A percentile compares a stretch with the other conserved stretches of the same genome.
These are phyloP conservation scores for Meyerozyma athensensis DNA, from an alignment of 1,139 yeast genomes.

Conservation along the genomic window DNA sequence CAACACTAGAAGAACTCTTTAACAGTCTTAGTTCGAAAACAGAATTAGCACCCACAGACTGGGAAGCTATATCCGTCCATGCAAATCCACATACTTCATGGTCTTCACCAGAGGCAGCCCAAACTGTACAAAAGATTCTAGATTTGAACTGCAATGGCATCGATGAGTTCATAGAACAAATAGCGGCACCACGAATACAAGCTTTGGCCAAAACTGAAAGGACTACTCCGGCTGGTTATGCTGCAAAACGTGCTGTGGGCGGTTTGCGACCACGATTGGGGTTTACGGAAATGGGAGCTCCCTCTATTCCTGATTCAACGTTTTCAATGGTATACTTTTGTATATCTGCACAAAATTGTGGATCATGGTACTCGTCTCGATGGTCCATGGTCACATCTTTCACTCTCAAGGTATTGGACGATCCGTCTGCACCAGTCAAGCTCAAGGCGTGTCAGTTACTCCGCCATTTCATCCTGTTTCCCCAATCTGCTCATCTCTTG, in stretches of 20 bases:
- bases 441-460: slow-evolving; percentile 38
- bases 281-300: slow-evolving; percentile 18
- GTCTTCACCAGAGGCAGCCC: slow-evolving; percentile 10
- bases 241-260: slow-evolving; percentile 8
- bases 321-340: slow-evolving; percentile 29
- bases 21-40: neutral
- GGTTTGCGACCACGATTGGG: slow-evolving; percentile 29
- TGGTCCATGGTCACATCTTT: slow-evolving; percentile 50
- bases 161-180: slow-evolving; percentile 5
- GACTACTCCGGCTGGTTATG: slow-evolving; percentile 5
- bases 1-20: too few relatives aligned
- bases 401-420: slow-evolving; percentile 46
- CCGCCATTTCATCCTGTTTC: slow-evolving; percentile 18
- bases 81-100: slow-evolving; percentile 29
- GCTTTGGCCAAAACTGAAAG: slow-evolving; percentile 4
- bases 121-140: neutral
- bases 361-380: slow-evolving; percentile 16
- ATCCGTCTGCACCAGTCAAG: slow-evolving; percentile 42
- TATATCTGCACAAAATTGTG: slow-evolving; percentile 13
- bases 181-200: slow-evolving; percentile 6
- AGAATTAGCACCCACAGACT: neutral
- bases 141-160: slow-evolving; percentile 7
- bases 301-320: slow-evolving; percentile 5
- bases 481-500: slow-evolving; percentile 14
- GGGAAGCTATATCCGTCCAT: slow-evolving; percentile 15